Percentiles rank a stretch among this genome's conserved stretches.
Conservation (phyloP, 495 filamentous ascomycete species). For the Aspergillus panamensis region DNA sequence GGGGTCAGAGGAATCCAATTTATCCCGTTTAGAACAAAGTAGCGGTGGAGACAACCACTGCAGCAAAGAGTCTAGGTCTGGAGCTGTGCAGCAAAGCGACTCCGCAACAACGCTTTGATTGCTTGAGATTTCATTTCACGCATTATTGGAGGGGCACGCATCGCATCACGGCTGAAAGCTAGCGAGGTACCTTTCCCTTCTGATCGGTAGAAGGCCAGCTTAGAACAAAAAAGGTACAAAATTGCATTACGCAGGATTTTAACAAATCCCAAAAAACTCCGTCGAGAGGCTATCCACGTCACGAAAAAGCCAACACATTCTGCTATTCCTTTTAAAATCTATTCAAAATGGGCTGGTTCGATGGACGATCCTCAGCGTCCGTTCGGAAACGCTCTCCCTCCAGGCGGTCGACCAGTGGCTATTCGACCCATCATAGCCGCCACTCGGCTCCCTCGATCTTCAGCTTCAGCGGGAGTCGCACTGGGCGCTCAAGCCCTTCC, state of each 20-base stretch:
- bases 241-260: neutral
- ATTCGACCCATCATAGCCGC: constrained; percentile 38
- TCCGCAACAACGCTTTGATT: constrained; percentile 25
- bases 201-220: neutral
- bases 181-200: neutral
- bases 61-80: constrained; percentile 31
- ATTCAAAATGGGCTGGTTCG: constrained; percentile 50
- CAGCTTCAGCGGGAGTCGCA: constrained; percentile 38
- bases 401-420: constrained; percentile 31
- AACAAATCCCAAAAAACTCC: neutral
- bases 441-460: constrained; percentile 53
- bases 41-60: constrained; percentile 29
- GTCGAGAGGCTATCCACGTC: neutral
- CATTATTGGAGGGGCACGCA: constrained; percentile 14
- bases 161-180: neutral
- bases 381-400: constrained; percentile 38
- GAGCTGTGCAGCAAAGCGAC: constrained; percentile 31
- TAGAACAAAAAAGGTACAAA: neutral
- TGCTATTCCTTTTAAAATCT: neutral
- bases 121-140: constrained; percentile 11
- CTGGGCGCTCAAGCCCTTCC: constrained; percentile 40
- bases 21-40: constrained; percentile 1
- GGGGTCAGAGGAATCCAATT: constrained; percentile 4
- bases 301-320: constrained; percentile 3
- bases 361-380: constrained; percentile 35